These are phyloP conservation scores for Amylocystis lapponica DNA, from an alignment of 768 basidiomycete species.

Conservation along the genomic window DNA sequence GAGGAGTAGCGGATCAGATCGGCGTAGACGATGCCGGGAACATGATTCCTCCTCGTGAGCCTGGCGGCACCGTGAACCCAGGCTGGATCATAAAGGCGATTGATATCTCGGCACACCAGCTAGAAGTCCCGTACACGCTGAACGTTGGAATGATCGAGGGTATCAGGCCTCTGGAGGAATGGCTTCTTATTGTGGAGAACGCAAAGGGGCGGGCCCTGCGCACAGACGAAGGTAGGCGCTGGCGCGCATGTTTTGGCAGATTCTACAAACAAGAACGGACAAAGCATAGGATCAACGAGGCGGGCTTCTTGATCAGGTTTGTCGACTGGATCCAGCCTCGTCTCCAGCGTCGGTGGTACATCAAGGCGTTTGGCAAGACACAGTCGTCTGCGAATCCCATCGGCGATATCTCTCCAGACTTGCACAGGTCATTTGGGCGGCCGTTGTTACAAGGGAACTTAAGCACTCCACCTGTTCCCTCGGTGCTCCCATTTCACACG, in stretches of 20 bases:
- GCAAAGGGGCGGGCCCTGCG: slow-evolving; percentile 23
- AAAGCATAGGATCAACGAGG: slow-evolving; percentile 29
- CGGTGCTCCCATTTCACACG: slow-evolving; percentile 45
- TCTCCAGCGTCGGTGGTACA: slow-evolving; percentile 39
- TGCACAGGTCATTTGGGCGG: slow-evolving; percentile 11
- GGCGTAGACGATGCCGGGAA: slow-evolving; percentile 20
- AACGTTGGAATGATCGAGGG: slow-evolving; percentile 25
- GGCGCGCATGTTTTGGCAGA: slow-evolving; percentile 26
- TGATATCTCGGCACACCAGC: slow-evolving; percentile 32
- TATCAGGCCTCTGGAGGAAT: slow-evolving; percentile 25
- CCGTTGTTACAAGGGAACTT: slow-evolving; percentile 19
- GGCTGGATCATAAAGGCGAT: slow-evolving; percentile 34
- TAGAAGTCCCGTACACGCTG: slow-evolving; percentile 27
- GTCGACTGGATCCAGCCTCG: slow-evolving; percentile 38
- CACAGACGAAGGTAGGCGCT: slow-evolving; percentile 21
- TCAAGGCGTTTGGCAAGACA: slow-evolving; percentile 29
- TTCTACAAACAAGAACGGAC: slow-evolving; percentile 24
- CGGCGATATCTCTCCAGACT: slow-evolving; percentile 5
- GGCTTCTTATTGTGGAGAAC: slow-evolving; percentile 31
- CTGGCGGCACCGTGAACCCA: slow-evolving; percentile 8
- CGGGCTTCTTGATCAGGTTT: slow-evolving; percentile 39
- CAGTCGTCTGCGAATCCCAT: slow-evolving; percentile 13
- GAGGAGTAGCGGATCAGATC: slow-evolving; percentile 22
- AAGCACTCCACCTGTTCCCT: slow-evolving; percentile 29
- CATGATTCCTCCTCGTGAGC: slow-evolving; percentile 5